Evolutionary conservation across 805 yeast species (phyloP).

Genomic region (Candida lessepsii): DNA sequence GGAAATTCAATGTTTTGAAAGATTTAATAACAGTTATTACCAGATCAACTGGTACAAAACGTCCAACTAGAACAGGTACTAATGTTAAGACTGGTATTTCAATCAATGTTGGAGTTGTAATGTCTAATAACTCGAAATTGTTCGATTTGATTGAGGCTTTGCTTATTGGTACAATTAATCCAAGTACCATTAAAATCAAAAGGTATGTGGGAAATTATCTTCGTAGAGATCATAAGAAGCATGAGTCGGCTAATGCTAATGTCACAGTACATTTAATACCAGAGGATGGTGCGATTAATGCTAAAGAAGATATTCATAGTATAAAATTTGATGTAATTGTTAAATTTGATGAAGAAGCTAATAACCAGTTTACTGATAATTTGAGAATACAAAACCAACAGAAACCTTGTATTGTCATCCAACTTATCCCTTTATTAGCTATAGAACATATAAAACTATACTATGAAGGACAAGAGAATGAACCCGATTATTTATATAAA

Average conservation of each 20-base stretch:
- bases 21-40: constrained; percentile 53
- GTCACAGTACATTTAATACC: constrained; percentile 45
- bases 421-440: constrained; percentile 75
- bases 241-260: constrained; percentile 15
- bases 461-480: constrained; percentile 30
- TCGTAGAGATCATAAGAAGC: constrained; percentile 17
- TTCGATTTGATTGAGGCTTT: constrained; percentile 75
- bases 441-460: constrained; percentile 73
- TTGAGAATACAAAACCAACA: constrained; percentile 29
- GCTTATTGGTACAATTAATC: constrained; percentile 50
- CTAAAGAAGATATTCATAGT: constrained; percentile 11
- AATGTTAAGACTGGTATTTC: constrained; percentile 11
- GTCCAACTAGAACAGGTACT: background rate
- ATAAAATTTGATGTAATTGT: constrained; percentile 57
- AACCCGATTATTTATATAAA: constrained; percentile 51
- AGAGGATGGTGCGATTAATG: constrained; percentile 3
- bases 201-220: constrained; percentile 56
- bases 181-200: constrained; percentile 34
- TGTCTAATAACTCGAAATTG: constrained; percentile 60
- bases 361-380: constrained; percentile 26
- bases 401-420: constrained; percentile 52
- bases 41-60: background rate
- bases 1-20: constrained; percentile 73
- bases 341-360: constrained; percentile 60
- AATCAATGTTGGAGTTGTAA: constrained; percentile 61